Evolutionary conservation across 768 basidiomycete species (phyloP).

Genomic region (Pleurotus tuoliensis): DNA sequence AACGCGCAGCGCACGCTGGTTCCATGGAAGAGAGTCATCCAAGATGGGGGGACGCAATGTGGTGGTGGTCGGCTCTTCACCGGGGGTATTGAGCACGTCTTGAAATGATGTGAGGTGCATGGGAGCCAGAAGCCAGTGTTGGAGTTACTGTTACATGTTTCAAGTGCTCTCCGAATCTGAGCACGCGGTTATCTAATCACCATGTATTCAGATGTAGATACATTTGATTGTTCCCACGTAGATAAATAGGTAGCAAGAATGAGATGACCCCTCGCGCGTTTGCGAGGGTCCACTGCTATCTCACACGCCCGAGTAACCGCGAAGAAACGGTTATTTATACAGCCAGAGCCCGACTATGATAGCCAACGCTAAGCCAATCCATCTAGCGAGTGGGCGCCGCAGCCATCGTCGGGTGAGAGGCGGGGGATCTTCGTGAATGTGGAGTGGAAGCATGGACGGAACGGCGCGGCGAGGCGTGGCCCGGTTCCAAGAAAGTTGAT

Average conservation of each 20-base stretch:
- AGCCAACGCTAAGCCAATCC: background rate
- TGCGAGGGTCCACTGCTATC: too few species aligned
- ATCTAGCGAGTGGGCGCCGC: constrained; percentile 1
- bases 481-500: too few species aligned
- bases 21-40: constrained; percentile 35
- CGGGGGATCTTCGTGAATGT: background rate
- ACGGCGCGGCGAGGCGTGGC: background rate
- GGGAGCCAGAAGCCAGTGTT: background rate
- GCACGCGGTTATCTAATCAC: too few species aligned
- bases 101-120: background rate
- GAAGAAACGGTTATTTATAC: too few species aligned
- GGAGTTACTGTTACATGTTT: too few species aligned
- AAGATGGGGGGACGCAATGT: background rate
- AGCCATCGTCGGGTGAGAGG: constrained; percentile 1
- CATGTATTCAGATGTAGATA: too few species aligned
- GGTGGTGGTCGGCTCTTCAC: background rate
- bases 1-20: constrained; percentile 55
- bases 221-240: too few species aligned
- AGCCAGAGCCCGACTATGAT: background rate
- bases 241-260: too few species aligned
- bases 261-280: too few species aligned
- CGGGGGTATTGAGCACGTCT: background rate
- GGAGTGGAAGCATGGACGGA: background rate
- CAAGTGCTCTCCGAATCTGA: too few species aligned
- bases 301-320: too few species aligned